These are phyloP conservation scores for Eimeria necatrix DNA, from an alignment of 169 alveolate species.

Conservation along the genomic window DNA sequence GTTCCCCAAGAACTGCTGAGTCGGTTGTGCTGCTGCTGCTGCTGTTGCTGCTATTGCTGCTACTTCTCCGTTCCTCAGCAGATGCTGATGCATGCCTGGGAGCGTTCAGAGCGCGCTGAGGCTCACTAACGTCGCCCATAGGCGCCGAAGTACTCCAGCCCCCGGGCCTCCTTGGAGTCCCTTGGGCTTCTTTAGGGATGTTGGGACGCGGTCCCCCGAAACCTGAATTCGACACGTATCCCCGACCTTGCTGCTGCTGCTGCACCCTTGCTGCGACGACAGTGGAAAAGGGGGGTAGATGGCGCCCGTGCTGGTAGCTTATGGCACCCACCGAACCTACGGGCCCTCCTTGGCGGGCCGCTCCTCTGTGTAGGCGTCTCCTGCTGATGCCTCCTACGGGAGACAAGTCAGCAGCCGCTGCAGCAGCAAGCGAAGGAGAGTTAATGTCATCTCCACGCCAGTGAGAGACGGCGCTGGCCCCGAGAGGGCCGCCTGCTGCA, in stretches of 20 bases:
- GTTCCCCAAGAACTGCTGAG: background rate
- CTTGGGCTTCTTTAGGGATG: background rate
- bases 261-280: slow-evolving; percentile 11
- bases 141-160: slow-evolving; percentile 47
- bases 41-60: slow-evolving; percentile 67
- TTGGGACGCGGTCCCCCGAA: slow-evolving; percentile 23
- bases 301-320: slow-evolving; percentile 39
- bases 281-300: slow-evolving; percentile 5
- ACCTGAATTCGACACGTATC: slow-evolving; percentile 10
- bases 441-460: slow-evolving; percentile 44
- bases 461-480: background rate
- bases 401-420: slow-evolving; percentile 55
- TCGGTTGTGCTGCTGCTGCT: slow-evolving; percentile 53
- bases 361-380: slow-evolving; percentile 63
- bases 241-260: slow-evolving; percentile 59
- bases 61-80: slow-evolving; percentile 9
- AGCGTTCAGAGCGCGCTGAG: slow-evolving; percentile 21
- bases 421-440: slow-evolving; percentile 44
- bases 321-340: slow-evolving; percentile 2
- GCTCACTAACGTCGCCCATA: slow-evolving; percentile 1
- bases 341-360: slow-evolving; percentile 27
- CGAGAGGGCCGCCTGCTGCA: slow-evolving; percentile 21
- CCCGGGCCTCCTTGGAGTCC: slow-evolving; percentile 14
- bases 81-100: slow-evolving; percentile 33
- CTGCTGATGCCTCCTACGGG: slow-evolving; percentile 36